These are phyloP conservation scores for Penicillium brevicompactum DNA, from an alignment of 2,329 filamentous ascomycete genomes.

Conservation along the genomic window DNA sequence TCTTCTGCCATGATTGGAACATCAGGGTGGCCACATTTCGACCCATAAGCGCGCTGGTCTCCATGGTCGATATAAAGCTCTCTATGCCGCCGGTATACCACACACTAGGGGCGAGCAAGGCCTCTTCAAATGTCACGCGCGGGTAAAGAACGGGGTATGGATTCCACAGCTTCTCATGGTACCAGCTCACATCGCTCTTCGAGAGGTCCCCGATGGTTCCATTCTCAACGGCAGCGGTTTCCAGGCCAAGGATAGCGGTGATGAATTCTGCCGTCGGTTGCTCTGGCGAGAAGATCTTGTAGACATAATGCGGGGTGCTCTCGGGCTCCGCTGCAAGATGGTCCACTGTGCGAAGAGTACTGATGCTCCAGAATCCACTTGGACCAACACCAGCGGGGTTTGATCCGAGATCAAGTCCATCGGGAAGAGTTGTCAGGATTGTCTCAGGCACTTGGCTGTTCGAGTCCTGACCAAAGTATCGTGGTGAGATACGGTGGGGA, in stretches of 20 bases:
- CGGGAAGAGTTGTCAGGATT: conserved; percentile 79
- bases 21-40: conserved; percentile 61
- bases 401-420: conserved; percentile 47
- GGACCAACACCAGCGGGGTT: conserved; percentile 63
- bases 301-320: conserved; percentile 53
- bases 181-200: conserved; percentile 67
- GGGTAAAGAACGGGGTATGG: conserved; percentile 86
- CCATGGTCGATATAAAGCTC: conserved; percentile 96
- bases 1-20: conserved; percentile 53
- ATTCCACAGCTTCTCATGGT: conserved; percentile 74
- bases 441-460: conserved; percentile 63
- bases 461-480: conserved; percentile 68
- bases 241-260: conserved; percentile 50
- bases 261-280: conserved; percentile 53
- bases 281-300: conserved; percentile 67
- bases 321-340: conserved; percentile 53
- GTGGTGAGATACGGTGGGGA: conserved; percentile 68
- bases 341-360: conserved; percentile 65
- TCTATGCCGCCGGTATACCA: conserved; percentile 74
- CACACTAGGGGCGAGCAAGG: conserved; percentile 57
- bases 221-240: conserved; percentile 25
- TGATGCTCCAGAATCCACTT: conserved; percentile 83
- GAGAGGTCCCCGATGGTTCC: conserved; percentile 37
- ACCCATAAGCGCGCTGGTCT: conserved; percentile 90
- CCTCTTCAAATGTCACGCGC: conserved; percentile 82